phyloP scores from a whole-genome alignment of 495 filamentous ascomycete species.

The Tetracladium setigerum region DNA sequence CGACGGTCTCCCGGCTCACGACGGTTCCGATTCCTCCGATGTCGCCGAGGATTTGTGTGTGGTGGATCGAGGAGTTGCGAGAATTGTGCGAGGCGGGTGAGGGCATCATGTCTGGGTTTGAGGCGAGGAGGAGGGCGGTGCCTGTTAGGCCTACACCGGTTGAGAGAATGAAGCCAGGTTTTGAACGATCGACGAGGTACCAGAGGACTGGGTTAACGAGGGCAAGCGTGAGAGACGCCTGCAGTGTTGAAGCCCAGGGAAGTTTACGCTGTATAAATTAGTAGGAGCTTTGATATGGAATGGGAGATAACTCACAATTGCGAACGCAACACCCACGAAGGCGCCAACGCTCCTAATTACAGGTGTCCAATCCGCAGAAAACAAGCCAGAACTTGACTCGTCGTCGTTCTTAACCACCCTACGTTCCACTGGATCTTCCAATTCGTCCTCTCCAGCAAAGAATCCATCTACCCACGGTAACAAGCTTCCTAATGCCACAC shows the following conservation, averaged over 20 bases:
- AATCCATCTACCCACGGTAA: constrained; percentile 79
- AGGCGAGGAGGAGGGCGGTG: constrained; percentile 59
- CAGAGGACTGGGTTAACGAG: constrained; percentile 91
- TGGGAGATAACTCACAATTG: constrained; percentile 58
- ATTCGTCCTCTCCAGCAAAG: constrained; percentile 25
- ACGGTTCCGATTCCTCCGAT: constrained; percentile 35
- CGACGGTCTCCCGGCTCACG: constrained; percentile 67
- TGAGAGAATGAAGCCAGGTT: constrained; percentile 72
- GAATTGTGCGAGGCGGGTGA: constrained; percentile 31
- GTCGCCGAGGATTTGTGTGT: neutral
- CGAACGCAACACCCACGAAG: constrained; percentile 94
- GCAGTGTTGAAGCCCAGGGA: constrained; percentile 89
- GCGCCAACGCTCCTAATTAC: constrained; percentile 83
- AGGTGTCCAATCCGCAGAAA: constrained; percentile 65
- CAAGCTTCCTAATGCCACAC: constrained; percentile 66
- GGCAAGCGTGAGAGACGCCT: constrained; percentile 84
- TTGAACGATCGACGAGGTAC: constrained; percentile 90
- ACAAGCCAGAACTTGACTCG: constrained; percentile 13
- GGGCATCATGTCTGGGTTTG: constrained; percentile 72
- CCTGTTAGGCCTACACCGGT: constrained; percentile 63
- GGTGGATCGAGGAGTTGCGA: constrained; percentile 16
- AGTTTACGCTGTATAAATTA: constrained; percentile 56
- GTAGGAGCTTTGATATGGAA: constrained; percentile 2
- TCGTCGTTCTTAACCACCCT: constrained; percentile 8
- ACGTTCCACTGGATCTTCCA: constrained; percentile 4